These are phyloP conservation scores for Suhomyces wounanorum DNA, from an alignment of 1,139 yeast genomes.

Conservation along the genomic window DNA sequence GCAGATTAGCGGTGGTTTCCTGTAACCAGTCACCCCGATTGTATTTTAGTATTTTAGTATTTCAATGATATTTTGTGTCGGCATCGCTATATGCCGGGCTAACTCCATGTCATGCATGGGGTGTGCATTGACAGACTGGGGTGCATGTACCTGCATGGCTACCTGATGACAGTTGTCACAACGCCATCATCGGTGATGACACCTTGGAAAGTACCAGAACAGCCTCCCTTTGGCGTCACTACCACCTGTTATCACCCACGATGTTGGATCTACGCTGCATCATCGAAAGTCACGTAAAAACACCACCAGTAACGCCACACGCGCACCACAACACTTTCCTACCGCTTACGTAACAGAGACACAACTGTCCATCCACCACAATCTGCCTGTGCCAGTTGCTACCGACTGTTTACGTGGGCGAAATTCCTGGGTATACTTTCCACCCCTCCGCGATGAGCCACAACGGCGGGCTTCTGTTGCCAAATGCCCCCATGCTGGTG, in stretches of 20 bases:
- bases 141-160: background rate
- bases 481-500: background rate
- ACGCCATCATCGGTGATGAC: background rate
- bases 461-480: too few species aligned
- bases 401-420: background rate
- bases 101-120: background rate
- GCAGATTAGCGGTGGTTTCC: background rate
- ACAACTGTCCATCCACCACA: background rate
- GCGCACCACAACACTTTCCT: background rate
- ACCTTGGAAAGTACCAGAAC: background rate
- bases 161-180: background rate
- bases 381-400: background rate
- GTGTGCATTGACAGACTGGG: background rate
- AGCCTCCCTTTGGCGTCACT: too few species aligned
- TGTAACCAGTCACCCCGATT: background rate
- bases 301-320: background rate
- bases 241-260: too few species aligned
- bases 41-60: background rate
- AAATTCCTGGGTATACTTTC: background rate
- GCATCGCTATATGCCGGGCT: background rate
- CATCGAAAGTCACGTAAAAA: background rate
- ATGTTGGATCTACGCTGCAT: background rate
- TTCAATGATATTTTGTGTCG: background rate
- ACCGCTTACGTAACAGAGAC: background rate
- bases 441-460: background rate